Base-by-base conservation (phyloP, 2,329 filamentous ascomycete genomes). In the Nemania bipapillata region DNA sequence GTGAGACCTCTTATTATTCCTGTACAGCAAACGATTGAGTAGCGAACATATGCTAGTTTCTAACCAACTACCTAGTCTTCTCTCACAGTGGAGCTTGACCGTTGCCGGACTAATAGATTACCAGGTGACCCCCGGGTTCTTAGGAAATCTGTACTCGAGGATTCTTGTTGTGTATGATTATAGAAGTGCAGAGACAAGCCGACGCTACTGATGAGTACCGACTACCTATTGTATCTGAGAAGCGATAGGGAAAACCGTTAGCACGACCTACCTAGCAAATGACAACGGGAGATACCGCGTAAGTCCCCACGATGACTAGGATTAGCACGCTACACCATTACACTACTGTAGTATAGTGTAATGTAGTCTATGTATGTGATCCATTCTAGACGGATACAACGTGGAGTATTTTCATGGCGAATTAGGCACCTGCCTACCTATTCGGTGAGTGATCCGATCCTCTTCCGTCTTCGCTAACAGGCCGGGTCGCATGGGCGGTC, bases 401-500 rank as follows among this genome's bases (percentile, higher is more conserved):
- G 30, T 32, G 30, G 30, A 32, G 30, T 32, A 32, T 32, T 32
- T 32, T n/a, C n/a, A 32, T 32, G 30, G 30, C 30, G 30, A 32
- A 32, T 32, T 32, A 32, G 42, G 35, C 37, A 66, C 35, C 60
- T 60, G 40, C 32, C 55, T 50, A 63, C 40, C 30, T 55, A 55
- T 50, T 50, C 30, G 40, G 65, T 49, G 47, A 30, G 17, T 64
- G 56, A 68, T 65, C 65, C 26, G 49, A 68, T 68, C 61, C 49
- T 57, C 55, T 56, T 61, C 42, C 61, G 65, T 50, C 52, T 52
- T 60, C 55, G 61, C 65, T 64, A 40, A 32, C 11, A 28, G 24
- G 12, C 47, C 22, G 53, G 65, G 61, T 42, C 61, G 65, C 65
- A 68, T 61, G 35, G 55, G 32, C 61, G 61, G 65, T 65, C 65